Base-by-base conservation (phyloP, 768 basidiomycete genomes). In the Hydnum rufescens region DNA sequence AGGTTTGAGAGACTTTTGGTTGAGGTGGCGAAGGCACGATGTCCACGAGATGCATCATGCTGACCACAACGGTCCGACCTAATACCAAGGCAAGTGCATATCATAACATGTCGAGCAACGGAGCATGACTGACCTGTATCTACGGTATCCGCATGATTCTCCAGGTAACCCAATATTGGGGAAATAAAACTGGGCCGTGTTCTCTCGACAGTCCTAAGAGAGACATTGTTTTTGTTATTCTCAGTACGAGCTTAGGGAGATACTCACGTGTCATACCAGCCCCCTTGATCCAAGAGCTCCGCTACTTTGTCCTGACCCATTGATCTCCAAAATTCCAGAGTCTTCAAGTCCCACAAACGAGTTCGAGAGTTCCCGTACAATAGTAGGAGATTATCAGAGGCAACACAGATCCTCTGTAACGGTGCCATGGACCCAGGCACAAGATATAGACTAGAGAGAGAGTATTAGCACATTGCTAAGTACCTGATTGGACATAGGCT, bases 301-400 rank as follows among this genome's bases (percentile, higher is more conserved):
- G 76, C 74, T 0, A 81, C 87, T 60, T 83, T 89, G 39, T 80
- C 80, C 4, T 69, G 58, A 3, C 71, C 71, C 74, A 85, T 85
- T 0, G 88, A 84, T 48, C 93, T 68, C 72, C 87, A 75, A 58
- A 97, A 81, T 59, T 95, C 90, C 53, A 74, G 73, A 0, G 79
- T 82, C 55, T 76, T 75, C 16, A 80, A 67, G 59, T 96, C 86
- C 89, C 95, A 99, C 2, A 92, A 65, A 39, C 95, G 71, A 1
- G 83, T 85, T 51, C 79, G 75, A 2, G 74, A 77, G 55, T 84
- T 78, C 2, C 69, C 69, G 63, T 96, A 96, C 1, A 82, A 64
- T 4, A 92, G 66, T 50, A 95, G 61, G 28, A 95, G 63, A 54
- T 85, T 79, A 51, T 80, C 73, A 16, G 72, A 77, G 6, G 75